These are phyloP conservation scores for Drechmeria coniospora DNA, from an alignment of 2,329 filamentous ascomycete species.

Conservation along the genomic window DNA sequence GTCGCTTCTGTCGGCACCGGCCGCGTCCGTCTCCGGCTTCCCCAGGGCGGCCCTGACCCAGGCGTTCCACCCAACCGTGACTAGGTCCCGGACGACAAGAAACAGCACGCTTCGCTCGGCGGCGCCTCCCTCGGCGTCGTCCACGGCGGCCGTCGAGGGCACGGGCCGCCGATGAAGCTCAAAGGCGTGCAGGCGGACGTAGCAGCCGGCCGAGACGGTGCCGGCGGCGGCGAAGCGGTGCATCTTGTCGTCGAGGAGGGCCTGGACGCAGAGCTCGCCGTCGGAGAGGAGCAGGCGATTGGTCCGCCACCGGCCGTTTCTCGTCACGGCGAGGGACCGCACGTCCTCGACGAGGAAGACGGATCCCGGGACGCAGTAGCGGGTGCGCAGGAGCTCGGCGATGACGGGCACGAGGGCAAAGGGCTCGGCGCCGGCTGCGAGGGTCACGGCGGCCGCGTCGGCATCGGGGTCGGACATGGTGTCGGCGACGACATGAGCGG, in stretches of 20 bases:
- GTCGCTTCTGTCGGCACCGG: conserved; percentile 1
- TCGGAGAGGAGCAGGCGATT: conserved; percentile 36
- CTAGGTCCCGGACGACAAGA: conserved; percentile 28
- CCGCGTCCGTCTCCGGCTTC: too few relatives aligned
- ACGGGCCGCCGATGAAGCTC: conserved; percentile 18
- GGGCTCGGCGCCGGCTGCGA: conserved; percentile 7
- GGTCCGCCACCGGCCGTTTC: conserved; percentile 23
- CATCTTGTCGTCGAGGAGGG: conserved; percentile 27
- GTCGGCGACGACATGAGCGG: neutral
- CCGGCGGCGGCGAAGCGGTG: conserved; percentile 31
- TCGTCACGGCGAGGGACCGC: conserved; percentile 20
- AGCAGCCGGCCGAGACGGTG: conserved; percentile 30
- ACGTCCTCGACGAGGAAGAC: conserved; percentile 34
- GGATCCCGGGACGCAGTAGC: conserved; percentile 29
- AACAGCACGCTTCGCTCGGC: conserved; percentile 22
- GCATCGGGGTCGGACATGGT: conserved; percentile 9
- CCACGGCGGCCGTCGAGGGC: conserved; percentile 4
- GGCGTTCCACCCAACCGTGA: conserved; percentile 32
- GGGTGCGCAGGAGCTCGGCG: conserved; percentile 30
- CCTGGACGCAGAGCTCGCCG: conserved; percentile 38
- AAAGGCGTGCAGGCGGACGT: conserved; percentile 30
- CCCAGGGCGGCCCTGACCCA: conserved; percentile 14
- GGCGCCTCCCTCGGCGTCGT: neutral
- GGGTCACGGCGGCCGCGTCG: conserved; percentile 13
- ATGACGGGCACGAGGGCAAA: conserved; percentile 25